Evolutionary conservation across 2,329 filamentous ascomycete species (phyloP).

Genomic region (Elsinoe necatrix): DNA sequence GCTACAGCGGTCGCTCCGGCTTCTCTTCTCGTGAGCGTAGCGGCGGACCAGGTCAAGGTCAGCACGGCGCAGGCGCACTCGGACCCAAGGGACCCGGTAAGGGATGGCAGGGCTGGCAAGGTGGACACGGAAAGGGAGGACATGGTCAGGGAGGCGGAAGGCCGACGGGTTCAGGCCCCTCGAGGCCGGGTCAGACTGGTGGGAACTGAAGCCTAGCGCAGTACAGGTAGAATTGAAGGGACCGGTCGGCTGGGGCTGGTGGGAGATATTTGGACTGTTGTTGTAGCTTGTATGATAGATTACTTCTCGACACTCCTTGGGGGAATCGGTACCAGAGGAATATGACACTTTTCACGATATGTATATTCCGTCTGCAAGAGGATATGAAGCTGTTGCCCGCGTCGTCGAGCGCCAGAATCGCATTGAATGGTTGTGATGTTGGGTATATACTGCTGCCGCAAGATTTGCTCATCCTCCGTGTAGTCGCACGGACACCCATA

Average conservation of each 20-base stretch:
- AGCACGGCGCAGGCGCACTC: background rate
- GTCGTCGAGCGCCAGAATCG: background rate
- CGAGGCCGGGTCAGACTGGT: background rate
- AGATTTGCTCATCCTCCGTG: background rate
- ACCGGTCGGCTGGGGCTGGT: background rate
- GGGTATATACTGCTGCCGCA: conserved; percentile 3
- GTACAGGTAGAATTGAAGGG: background rate
- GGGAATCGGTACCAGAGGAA: background rate
- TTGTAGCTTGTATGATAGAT: conserved; percentile 5
- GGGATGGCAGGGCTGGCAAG: background rate
- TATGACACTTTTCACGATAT: background rate
- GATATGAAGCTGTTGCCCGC: background rate
- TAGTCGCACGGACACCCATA: background rate
- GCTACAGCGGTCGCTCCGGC: background rate
- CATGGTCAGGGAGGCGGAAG: background rate
- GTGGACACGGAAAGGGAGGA: background rate
- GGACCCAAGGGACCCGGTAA: background rate
- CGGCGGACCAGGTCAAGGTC: background rate
- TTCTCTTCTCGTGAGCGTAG: background rate
- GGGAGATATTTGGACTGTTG: background rate
- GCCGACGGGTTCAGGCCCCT: background rate
- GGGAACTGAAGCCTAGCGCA: background rate
- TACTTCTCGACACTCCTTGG: background rate
- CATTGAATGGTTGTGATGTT: background rate
- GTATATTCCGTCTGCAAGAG: no score